Base-by-base conservation (phyloP, 78 protist species). In the Acrasis kona region DNA sequence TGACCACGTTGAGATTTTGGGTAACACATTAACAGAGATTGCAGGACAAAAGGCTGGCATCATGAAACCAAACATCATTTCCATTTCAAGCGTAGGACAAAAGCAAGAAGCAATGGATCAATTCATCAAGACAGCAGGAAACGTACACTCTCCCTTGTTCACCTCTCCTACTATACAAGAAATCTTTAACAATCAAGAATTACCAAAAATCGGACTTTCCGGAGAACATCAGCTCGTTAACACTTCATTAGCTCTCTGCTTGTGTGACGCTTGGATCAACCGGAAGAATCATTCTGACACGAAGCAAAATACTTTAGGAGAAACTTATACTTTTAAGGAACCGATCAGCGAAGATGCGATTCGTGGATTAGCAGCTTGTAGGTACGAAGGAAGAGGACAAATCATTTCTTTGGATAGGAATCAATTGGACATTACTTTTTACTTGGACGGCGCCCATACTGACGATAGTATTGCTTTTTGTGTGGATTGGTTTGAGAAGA, bases 381-480 rank as follows among this genome's bases (percentile, higher is more conserved):
- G 66, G 31, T 89, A 86, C 82, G 73, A 83, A 5, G 93, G 93
- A 2, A 65, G 93, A 34, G 80, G 85, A 0, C 89, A 88, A 66
- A n/a, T 77, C 3, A 7, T 70, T 8, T 78, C 72, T n/a, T 85
- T 57, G 42, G 2, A 31, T 3, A 10, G 36, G 66, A 19, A 42
- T 12, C 10, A 7, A 10, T 84, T 76, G 9, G 58, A 78, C 29
- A 10, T 85, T 8, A 57, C 41, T 4, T 41, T 87, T 39, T 79
- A 65, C 40, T 42, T 90, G 30, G 94, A 90, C 37, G 94, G 94
- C n/a, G 94, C 94, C 31, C 94, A 90, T 7, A 90, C 94, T 2
- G 77, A 39, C 1, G 93, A 89, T 73, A 80, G 89, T 58, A 30
- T 87, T 31, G 6, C 36, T 29, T 79, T 75, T 10, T 84, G 86